Conservation (phyloP, 805 yeast genomes). For the Candida jianshihensis region DNA sequence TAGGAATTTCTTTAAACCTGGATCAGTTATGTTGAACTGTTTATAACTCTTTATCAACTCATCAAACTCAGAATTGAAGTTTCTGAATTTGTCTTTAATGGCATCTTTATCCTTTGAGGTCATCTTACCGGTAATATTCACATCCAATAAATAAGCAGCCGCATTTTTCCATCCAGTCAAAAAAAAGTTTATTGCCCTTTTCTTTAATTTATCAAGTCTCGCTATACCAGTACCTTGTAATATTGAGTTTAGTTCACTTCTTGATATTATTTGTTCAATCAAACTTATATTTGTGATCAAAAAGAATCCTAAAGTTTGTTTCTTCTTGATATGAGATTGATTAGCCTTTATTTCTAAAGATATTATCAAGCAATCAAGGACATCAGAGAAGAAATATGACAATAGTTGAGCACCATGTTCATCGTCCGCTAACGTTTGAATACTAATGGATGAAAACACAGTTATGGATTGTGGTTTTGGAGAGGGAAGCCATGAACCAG, state of each 20-base stretch:
- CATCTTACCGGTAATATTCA: conserved; percentile 55
- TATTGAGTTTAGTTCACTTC: conserved; percentile 47
- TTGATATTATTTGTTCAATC: conserved; percentile 65
- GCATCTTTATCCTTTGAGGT: conserved; percentile 72
- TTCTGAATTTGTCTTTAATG: conserved; percentile 77
- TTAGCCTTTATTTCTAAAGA: conserved; percentile 57
- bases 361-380: conserved; percentile 65
- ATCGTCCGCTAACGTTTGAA: conserved; percentile 30
- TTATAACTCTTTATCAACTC: conserved; percentile 62
- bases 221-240: conserved; percentile 55
- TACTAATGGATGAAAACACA: conserved; percentile 42
- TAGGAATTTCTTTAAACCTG: conserved; percentile 53
- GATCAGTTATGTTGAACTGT: conserved; percentile 59
- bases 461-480: conserved; percentile 49
- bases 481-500: conserved; percentile 64
- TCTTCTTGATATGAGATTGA: conserved; percentile 18
- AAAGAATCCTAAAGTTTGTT: conserved; percentile 55
- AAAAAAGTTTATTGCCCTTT: conserved; percentile 65
- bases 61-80: conserved; percentile 80
- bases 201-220: conserved; percentile 61
- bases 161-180: conserved; percentile 75
- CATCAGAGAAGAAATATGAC: conserved; percentile 66
- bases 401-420: conserved; percentile 44
- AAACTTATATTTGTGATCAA: conserved; percentile 64
- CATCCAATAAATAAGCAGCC: conserved; percentile 72